phyloP scores from a whole-genome alignment of 768 basidiomycete species.

The Pulveroboletus sp. region DNA sequence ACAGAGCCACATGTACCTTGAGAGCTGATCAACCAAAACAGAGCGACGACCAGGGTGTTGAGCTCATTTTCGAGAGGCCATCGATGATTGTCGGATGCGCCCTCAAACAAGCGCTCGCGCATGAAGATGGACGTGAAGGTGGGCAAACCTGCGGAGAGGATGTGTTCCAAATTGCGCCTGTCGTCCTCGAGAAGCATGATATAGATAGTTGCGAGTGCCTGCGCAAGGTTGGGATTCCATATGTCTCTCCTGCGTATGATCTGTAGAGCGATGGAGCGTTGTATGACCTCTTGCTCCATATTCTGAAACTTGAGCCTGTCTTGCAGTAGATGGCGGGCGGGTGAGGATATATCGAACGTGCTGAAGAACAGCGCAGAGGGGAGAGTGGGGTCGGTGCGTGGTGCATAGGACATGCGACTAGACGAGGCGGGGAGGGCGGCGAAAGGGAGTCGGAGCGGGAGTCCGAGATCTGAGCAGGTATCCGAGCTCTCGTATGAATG shows the following conservation, averaged over 20 bases:
- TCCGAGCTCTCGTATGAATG: constrained; percentile 35
- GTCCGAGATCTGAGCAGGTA: constrained; percentile 26
- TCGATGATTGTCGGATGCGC: constrained; percentile 35
- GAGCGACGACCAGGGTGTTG: constrained; percentile 42
- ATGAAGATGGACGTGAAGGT: constrained; percentile 39
- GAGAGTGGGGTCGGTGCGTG: constrained; percentile 29
- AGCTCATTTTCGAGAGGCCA: constrained; percentile 47
- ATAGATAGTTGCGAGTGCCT: constrained; percentile 50
- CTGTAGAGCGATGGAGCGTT: constrained; percentile 42
- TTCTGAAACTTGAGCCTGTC: constrained; percentile 24
- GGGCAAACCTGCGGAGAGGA: constrained; percentile 41
- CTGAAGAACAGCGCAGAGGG: constrained; percentile 38
- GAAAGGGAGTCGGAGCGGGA: constrained; percentile 32
- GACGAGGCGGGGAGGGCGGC: constrained; percentile 26
- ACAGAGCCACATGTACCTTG: constrained; percentile 7
- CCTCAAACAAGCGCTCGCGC: constrained; percentile 36
- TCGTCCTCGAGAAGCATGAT: constrained; percentile 57
- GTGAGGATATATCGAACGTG: constrained; percentile 47
- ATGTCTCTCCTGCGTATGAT: constrained; percentile 38
- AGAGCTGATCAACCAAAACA: constrained; percentile 46
- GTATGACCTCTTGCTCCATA: constrained; percentile 41
- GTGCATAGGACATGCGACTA: constrained; percentile 31
- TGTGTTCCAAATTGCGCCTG: constrained; percentile 44
- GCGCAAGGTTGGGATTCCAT: constrained; percentile 34
- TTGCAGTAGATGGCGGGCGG: constrained; percentile 35